phyloP scores from a whole-genome alignment of 2,329 filamentous ascomycete species.

The Coleophoma cylindrospora region DNA sequence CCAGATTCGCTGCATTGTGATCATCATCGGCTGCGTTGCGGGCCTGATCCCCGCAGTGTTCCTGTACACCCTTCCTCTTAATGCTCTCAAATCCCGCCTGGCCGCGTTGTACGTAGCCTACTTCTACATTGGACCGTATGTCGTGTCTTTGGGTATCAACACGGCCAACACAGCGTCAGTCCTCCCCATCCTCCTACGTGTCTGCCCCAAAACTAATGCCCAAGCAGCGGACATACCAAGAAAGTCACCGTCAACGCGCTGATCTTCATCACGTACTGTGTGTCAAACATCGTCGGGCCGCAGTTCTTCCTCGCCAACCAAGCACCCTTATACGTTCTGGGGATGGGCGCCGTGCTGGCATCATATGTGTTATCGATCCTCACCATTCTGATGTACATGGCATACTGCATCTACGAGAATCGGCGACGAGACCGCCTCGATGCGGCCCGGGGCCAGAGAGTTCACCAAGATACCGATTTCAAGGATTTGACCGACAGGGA shows the following conservation, averaged over 20 bases:
- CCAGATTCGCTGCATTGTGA: conserved; percentile 18
- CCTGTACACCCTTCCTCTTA: conserved; percentile 24
- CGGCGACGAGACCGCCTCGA: conserved; percentile 17
- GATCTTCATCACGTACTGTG: conserved; percentile 23
- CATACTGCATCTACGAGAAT: conserved; percentile 29
- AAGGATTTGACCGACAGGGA: conserved; percentile 1
- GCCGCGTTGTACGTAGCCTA: conserved; percentile 29
- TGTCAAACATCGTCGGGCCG: conserved; percentile 31
- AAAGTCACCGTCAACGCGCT: conserved; percentile 38
- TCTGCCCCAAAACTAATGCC: background rate
- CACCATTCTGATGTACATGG: conserved; percentile 20
- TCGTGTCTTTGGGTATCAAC: conserved; percentile 19
- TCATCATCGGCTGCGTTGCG: conserved; percentile 24
- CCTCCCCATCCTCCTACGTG: too few relatives aligned
- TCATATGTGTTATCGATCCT: conserved; percentile 29
- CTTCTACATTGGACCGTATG: conserved; percentile 27
- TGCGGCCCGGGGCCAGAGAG: background rate
- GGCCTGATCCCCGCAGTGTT: conserved; percentile 29
- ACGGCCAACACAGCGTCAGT: conserved; percentile 40
- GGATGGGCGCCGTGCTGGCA: conserved; percentile 41
- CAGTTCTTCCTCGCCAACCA: conserved; percentile 58
- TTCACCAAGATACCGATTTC: background rate
- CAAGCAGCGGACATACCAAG: conserved; percentile 35
- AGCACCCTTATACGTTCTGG: conserved; percentile 49
- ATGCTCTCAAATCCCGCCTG: conserved; percentile 24